Base-by-base conservation (phyloP, 2,329 filamentous ascomycete genomes). In the Annulohypoxylon truncatum region DNA sequence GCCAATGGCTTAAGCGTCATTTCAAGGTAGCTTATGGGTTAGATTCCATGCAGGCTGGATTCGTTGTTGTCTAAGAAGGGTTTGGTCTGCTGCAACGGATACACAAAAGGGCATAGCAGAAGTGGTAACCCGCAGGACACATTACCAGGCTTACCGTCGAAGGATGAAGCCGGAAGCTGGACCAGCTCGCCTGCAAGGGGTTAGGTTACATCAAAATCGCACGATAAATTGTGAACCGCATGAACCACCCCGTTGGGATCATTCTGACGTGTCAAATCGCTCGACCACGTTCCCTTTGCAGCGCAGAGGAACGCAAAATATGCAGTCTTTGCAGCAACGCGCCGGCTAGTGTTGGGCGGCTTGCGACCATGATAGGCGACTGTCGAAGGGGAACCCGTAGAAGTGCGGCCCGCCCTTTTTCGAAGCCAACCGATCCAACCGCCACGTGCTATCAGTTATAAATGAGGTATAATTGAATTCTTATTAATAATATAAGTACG, bases 161-260 rank as follows among this genome's bases (percentile, higher is more conserved):
- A 42, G 57, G 52, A 66, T 44, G 53, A 58, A 29, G 53, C 46
- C 56, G 52, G 40, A 38, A 26, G 31, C 29, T 33, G 38, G 40
- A 4, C 54, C 52, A 54, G 57, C 12, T 52, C 22, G 10, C 15
- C 44, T 65, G 65, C 65, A 65, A 62, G 61, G 66, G 59, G 61
- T 33, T 33, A 52, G 63, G 62, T 57, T 56, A 52, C 59, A 63
- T 63, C 35, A 46, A 60, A 33, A 57, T 48, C 13, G 44, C 51
- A 53, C 38, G 44, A 60, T 42, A 56, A 57, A 54, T 48, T 61
- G 22, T n/a, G 20, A 57, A 57, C 35, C 47, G 61, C 57, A 58
- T 68, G 61, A 65, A 68, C 65, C 65, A 56, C 53, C 29, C 61
- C 38, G 57, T 35, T 58, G 65, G 64, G 61, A 65, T 55, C 53